phyloP scores from a whole-genome alignment of 441 rosid genomes.

The Corymbia citriodora region DNA sequence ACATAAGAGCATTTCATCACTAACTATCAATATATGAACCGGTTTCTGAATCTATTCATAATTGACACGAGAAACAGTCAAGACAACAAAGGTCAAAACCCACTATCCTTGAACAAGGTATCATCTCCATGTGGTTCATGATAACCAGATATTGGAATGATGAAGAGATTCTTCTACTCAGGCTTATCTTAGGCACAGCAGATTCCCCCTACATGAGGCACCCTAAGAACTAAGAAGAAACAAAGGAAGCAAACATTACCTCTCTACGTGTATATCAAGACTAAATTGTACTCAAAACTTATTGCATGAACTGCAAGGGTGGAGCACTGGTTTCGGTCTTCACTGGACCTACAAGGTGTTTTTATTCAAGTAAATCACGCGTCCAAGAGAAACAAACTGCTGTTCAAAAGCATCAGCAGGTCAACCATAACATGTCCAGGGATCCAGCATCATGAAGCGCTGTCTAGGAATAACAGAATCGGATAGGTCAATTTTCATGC shows the following conservation, averaged over 20 bases:
- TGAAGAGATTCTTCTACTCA: background rate
- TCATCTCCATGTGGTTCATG: background rate
- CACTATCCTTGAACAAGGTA: background rate
- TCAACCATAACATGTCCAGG: background rate
- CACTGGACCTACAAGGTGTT: conserved; percentile 43
- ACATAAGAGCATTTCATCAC: background rate
- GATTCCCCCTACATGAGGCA: background rate
- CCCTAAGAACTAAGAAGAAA: background rate
- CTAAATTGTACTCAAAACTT: background rate
- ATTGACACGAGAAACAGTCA: background rate
- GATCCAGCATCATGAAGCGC: background rate
- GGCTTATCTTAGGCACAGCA: background rate
- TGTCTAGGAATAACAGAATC: background rate
- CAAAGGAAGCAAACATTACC: background rate
- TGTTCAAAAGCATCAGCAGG: background rate
- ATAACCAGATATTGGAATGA: background rate
- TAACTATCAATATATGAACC: background rate
- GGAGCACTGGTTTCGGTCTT: conserved; percentile 81
- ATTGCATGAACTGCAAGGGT: conserved; percentile 70
- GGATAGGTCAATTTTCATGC: background rate
- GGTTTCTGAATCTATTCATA: background rate
- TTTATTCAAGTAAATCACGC: background rate
- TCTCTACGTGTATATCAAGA: background rate
- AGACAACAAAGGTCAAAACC: background rate
- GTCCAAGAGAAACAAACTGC: background rate